A percentile compares a stretch with the other conserved stretches of the same genome.
Conservation (phyloP, 2,329 filamentous ascomycete genomes). For the Epichloe aotearoae region DNA sequence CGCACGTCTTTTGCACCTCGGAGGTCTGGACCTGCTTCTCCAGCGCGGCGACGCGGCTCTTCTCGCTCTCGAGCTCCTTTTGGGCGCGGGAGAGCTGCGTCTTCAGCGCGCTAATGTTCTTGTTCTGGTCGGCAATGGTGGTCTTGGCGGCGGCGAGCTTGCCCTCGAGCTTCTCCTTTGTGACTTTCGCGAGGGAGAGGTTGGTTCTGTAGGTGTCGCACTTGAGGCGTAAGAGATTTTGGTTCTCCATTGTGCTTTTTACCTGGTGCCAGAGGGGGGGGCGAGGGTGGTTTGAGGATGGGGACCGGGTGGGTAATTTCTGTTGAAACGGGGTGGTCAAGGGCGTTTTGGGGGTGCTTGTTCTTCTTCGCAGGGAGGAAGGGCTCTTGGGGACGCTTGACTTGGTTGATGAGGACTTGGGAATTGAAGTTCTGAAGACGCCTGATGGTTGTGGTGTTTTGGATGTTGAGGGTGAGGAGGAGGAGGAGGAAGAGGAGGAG, state of each 20-base stretch:
- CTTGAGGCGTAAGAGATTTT: background rate
- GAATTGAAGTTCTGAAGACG: background rate
- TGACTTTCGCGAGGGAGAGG: background rate
- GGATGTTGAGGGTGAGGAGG: background rate
- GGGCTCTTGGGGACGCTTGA: too few relatives aligned
- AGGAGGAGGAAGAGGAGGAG: background rate
- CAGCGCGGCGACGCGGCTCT: background rate
- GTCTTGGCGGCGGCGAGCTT: background rate
- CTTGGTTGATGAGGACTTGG: background rate
- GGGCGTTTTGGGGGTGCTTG: background rate
- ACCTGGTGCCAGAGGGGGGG: background rate
- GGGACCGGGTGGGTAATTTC: background rate
- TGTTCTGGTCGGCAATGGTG: background rate
- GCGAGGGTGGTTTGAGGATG: background rate
- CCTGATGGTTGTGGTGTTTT: background rate
- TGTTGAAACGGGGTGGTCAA: background rate
- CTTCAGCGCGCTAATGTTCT: background rate
- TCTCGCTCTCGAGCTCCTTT: background rate
- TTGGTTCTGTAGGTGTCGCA: background rate
- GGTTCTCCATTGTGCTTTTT: background rate
- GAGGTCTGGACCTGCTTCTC: background rate
- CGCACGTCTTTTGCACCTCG: background rate
- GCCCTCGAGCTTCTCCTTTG: background rate
- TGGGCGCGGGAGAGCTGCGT: background rate
- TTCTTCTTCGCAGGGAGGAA: too few relatives aligned